These are phyloP conservation scores for Thyridium curvatum DNA, from an alignment of 2,329 filamentous ascomycete species.

Conservation along the genomic window DNA sequence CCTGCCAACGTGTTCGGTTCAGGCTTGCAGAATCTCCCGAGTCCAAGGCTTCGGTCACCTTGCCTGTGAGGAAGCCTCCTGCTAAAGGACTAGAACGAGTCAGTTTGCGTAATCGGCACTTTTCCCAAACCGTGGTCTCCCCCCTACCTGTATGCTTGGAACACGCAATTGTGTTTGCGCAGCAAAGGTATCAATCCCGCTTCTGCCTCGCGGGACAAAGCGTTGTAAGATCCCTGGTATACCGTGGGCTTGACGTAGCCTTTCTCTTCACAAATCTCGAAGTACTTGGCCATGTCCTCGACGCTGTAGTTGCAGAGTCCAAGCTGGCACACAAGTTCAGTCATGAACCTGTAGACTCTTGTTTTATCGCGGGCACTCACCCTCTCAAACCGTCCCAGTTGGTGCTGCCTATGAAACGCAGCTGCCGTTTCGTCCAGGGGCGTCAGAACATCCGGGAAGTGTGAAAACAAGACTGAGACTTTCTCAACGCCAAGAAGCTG, in stretches of 20 bases:
- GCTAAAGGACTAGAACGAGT: slow-evolving; percentile 7
- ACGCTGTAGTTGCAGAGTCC: slow-evolving; percentile 25
- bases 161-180: slow-evolving; percentile 6
- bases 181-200: slow-evolving; percentile 9
- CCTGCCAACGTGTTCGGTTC: slow-evolving; percentile 9
- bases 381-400: slow-evolving; percentile 20
- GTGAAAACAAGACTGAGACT: slow-evolving; percentile 12
- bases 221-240: slow-evolving; percentile 29
- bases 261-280: slow-evolving; percentile 14
- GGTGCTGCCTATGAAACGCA: slow-evolving; percentile 21
- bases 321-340: slow-evolving; percentile 9
- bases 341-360: neutral
- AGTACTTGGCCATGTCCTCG: slow-evolving; percentile 18
- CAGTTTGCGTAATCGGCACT: too few species aligned
- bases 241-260: slow-evolving; percentile 21
- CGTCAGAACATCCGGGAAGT: slow-evolving; percentile 18
- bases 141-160: slow-evolving; percentile 3
- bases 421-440: slow-evolving; percentile 18
- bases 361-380: slow-evolving; percentile 1
- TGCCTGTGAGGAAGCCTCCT: slow-evolving; percentile 11
- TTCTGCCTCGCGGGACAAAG: slow-evolving; percentile 13
- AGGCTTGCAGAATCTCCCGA: neutral
- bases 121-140: neutral
- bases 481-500: slow-evolving; percentile 3
- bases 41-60: slow-evolving; percentile 5